A percentile compares a stretch with the other conserved stretches of the same genome.
phyloP scores from a whole-genome alignment of 495 filamentous ascomycete genomes.

The Trichoderma virens region DNA sequence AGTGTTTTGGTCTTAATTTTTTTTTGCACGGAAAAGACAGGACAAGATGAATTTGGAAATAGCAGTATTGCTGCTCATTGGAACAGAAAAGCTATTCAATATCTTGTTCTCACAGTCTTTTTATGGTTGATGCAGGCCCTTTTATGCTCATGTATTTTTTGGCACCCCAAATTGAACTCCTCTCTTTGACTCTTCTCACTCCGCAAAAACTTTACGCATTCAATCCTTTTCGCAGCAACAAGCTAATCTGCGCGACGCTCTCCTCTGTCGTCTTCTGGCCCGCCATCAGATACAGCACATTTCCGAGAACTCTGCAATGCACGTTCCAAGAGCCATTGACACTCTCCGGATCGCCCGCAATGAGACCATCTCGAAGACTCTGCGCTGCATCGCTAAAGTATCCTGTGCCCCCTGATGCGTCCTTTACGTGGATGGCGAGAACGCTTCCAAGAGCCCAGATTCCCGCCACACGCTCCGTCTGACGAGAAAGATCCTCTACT shows the following conservation, averaged over 20 bases:
- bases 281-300: slow-evolving; percentile 73
- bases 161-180: background rate
- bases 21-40: no score
- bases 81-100: no score
- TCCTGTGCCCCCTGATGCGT: slow-evolving; percentile 32
- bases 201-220: background rate
- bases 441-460: slow-evolving; percentile 65
- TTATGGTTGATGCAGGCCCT: no score
- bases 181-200: background rate
- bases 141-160: no score
- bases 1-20: no score
- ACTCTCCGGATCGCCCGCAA: slow-evolving; percentile 20
- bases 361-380: slow-evolving; percentile 49
- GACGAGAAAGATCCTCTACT: slow-evolving; percentile 46
- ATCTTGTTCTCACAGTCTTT: no score
- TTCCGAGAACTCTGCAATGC: slow-evolving; percentile 66
- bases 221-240: background rate
- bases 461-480: slow-evolving; percentile 42
- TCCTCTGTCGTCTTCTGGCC: slow-evolving; percentile 50
- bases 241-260: slow-evolving; percentile 8
- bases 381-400: slow-evolving; percentile 61
- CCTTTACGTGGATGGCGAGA: slow-evolving; percentile 55
- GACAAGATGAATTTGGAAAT: no score
- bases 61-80: no score
- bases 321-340: slow-evolving; percentile 40